Conservation (phyloP, 495 filamentous ascomycete genomes). For the Chaetomium cochliodes region DNA sequence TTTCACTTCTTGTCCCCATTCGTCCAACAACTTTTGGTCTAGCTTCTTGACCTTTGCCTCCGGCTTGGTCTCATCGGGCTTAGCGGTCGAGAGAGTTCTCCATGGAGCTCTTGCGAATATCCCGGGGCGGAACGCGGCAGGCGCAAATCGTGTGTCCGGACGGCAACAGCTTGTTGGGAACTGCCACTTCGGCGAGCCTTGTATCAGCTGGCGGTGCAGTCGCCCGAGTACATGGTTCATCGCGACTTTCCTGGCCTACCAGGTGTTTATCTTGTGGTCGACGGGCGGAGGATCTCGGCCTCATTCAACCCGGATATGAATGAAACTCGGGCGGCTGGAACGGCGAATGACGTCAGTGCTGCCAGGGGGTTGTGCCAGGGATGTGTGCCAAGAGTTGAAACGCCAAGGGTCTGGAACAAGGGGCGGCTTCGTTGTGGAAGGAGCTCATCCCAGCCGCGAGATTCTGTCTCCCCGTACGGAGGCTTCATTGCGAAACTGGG, state of each 20-base stretch:
- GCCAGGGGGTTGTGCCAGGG: too few species aligned
- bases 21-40: conserved; percentile 41
- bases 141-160: not conserved
- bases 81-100: conserved; percentile 10
- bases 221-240: conserved; percentile 31
- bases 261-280: too few species aligned
- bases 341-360: too few species aligned
- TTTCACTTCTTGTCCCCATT: conserved; percentile 40
- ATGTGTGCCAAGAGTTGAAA: too few species aligned
- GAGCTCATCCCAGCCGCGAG: too few species aligned
- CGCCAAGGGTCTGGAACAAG: too few species aligned
- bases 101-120: not conserved
- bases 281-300: too few species aligned
- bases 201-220: conserved; percentile 23
- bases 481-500: too few species aligned
- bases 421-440: too few species aligned
- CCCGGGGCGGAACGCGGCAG: not conserved
- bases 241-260: conserved; percentile 5
- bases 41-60: conserved; percentile 39
- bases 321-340: too few species aligned
- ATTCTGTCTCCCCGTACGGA: too few species aligned
- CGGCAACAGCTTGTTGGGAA: not conserved
- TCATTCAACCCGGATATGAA: too few species aligned
- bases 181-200: not conserved
- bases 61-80: conserved; percentile 16